Conservation (phyloP, 805 yeast genomes). For the Diddensiella santjacobensis region DNA sequence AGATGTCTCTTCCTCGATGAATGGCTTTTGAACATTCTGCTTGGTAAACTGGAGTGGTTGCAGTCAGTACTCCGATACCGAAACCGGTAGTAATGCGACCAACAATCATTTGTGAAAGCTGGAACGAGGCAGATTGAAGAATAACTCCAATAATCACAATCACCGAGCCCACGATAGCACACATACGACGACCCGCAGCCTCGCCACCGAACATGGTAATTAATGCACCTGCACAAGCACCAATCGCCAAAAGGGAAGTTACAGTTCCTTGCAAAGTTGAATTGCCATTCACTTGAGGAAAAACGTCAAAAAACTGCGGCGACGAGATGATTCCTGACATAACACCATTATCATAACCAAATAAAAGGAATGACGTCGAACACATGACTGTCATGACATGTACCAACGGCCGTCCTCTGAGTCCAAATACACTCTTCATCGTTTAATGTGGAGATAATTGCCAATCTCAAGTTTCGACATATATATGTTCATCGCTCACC, state of each 20-base stretch:
- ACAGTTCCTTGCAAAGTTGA: conserved; percentile 30
- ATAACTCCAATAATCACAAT: conserved; percentile 34
- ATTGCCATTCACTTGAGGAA: conserved; percentile 14
- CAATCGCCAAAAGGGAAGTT: conserved; percentile 51
- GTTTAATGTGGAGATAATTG: too few species aligned
- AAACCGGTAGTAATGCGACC: conserved; percentile 11
- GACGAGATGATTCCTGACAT: conserved; percentile 11
- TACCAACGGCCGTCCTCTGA: not conserved
- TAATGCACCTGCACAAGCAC: conserved; percentile 65
- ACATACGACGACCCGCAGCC: conserved; percentile 44
- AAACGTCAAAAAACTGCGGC: conserved; percentile 8
- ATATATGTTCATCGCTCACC: too few species aligned
- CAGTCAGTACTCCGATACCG: conserved; percentile 12
- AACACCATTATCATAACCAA: conserved; percentile 13
- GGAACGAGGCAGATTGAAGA: conserved; percentile 53
- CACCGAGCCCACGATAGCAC: conserved; percentile 4
- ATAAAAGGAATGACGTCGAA: conserved; percentile 45
- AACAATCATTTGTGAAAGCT: conserved; percentile 23
- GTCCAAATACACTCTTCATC: not conserved
- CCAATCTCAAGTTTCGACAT: too few species aligned
- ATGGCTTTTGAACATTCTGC: conserved; percentile 73
- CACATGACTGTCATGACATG: not conserved
- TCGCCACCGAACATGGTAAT: conserved; percentile 55
- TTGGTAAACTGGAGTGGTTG: conserved; percentile 11
- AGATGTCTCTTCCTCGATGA: conserved; percentile 68